Evolutionary conservation across 768 basidiomycete species (phyloP), one percentile per base, ranked within the genome.

Genomic region (Lactifluus volemus): DNA sequence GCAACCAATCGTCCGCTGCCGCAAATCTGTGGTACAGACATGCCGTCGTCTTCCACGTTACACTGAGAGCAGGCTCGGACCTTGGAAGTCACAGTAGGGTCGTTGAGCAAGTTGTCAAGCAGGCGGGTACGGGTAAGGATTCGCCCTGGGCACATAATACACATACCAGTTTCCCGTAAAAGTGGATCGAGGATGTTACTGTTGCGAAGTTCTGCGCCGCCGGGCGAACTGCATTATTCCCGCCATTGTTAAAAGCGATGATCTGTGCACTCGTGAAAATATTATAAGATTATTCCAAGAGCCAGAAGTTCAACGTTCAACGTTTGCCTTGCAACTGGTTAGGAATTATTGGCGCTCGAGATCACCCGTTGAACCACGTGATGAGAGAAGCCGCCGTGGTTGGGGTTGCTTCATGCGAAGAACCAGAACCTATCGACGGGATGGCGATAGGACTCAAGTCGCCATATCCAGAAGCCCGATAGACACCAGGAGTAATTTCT

Each of bases 301-400:
- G 32, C 32, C 1, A 34, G 19, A 44, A 34, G 4, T 39, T 59
- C 14, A 55, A 82, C 81, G 4, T 39, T 59, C 14, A 55, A 82
- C 81, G 73, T 78, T 77, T 52, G 73, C 77, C 55, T 72, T 74
- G 69, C 84, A 86, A 1, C 84, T 83, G 12, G 68, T 72, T 0
- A 84, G 47, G 78, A 72, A 0, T 65, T 73, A 64, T 78, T 80
- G 0, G 79, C 82, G 1, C 67, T 67, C 1, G 67, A 53, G 53
- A 84, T 74, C 1, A 74, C 74, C 84, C 84, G 69, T 86, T 85
- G 61, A 86, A 81, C 85, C 84, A 86, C 9, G 85, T 73, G 21
- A 80, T 75, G 17, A 87, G 75, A n/a, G 85, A 84, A 0, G 84
- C 84, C 0, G 76, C 82, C n/a, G n/a, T n/a, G n/a, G 25, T 77